phyloP scores from a whole-genome alignment of 345 rosid species.

The Eucalyptus erythrocorys region DNA sequence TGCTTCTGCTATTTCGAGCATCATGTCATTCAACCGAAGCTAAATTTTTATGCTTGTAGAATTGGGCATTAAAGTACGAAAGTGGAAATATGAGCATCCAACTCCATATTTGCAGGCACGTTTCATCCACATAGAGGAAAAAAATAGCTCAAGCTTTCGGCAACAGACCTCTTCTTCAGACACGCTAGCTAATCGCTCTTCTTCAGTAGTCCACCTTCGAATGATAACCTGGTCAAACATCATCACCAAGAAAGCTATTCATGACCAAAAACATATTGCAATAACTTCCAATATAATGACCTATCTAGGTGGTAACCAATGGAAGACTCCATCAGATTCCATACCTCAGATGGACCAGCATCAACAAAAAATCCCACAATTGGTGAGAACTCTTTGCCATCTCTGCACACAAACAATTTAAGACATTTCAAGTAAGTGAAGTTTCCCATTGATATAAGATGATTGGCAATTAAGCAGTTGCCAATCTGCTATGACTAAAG shows the following conservation, averaged over 20 bases:
- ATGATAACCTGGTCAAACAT: slow-evolving; percentile 48
- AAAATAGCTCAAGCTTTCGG: neutral
- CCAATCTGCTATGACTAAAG: neutral
- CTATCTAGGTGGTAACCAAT: neutral
- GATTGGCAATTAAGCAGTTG: neutral
- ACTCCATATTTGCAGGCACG: neutral
- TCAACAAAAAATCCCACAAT: slow-evolving; percentile 65
- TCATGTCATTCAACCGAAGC: neutral
- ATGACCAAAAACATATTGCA: neutral
- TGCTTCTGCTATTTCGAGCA: neutral
- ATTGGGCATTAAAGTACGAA: neutral
- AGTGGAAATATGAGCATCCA: neutral
- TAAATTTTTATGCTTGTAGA: neutral
- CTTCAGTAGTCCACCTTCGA: slow-evolving; percentile 64
- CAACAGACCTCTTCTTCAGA: slow-evolving; percentile 75
- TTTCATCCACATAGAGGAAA: neutral
- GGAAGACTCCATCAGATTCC: neutral
- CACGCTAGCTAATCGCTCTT: slow-evolving; percentile 50
- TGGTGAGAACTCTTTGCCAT: slow-evolving; percentile 83
- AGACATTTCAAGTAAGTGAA: neutral
- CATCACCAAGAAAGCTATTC: neutral
- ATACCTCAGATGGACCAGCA: slow-evolving; percentile 56
- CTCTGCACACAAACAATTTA: slow-evolving; percentile 21
- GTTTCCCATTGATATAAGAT: neutral
- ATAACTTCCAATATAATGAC: neutral